phyloP scores from a whole-genome alignment of 2,329 filamentous ascomycete genomes.

The Ampelomyces quisqualis region DNA sequence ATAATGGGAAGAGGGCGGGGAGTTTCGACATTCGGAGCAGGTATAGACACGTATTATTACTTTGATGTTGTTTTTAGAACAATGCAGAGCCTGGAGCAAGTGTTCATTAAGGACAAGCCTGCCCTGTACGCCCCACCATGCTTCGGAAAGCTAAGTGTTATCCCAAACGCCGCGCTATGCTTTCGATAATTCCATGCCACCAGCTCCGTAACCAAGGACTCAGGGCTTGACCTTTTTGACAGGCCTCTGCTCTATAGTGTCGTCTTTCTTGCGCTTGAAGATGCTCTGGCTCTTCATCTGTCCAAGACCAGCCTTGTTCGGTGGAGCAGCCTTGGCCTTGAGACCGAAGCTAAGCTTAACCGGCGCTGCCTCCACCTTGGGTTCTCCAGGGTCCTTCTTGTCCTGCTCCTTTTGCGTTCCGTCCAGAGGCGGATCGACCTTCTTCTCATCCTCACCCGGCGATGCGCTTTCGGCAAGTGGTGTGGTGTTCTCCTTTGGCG shows the following conservation, averaged over 20 bases:
- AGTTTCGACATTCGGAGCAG: no score
- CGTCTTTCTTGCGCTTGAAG: slow-evolving; percentile 40
- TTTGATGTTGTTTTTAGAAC: no score
- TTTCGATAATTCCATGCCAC: not conserved
- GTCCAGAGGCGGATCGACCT: slow-evolving; percentile 62
- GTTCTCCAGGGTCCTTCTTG: slow-evolving; percentile 59
- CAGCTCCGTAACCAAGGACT: not conserved
- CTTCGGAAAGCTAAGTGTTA: no score
- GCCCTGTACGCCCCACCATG: no score
- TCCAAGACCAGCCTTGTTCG: slow-evolving; percentile 31
- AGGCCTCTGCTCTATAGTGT: slow-evolving; percentile 28
- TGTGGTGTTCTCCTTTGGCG: slow-evolving; percentile 42
- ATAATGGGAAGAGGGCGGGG: no score
- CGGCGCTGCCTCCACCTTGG: slow-evolving; percentile 33
- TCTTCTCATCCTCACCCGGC: slow-evolving; percentile 19
- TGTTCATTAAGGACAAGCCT: no score
- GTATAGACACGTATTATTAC: no score
- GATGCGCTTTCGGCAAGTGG: slow-evolving; percentile 37
- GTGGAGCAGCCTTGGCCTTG: slow-evolving; percentile 30
- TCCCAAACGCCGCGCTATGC: slow-evolving; percentile 27
- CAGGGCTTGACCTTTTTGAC: slow-evolving; percentile 41
- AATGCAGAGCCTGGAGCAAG: no score
- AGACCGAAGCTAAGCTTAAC: slow-evolving; percentile 39
- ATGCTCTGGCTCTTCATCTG: slow-evolving; percentile 42
- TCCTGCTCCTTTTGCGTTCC: slow-evolving; percentile 82